Evolutionary conservation across 2,329 filamentous ascomycete species (phyloP).

Genomic region (Aspergillus ruber): DNA sequence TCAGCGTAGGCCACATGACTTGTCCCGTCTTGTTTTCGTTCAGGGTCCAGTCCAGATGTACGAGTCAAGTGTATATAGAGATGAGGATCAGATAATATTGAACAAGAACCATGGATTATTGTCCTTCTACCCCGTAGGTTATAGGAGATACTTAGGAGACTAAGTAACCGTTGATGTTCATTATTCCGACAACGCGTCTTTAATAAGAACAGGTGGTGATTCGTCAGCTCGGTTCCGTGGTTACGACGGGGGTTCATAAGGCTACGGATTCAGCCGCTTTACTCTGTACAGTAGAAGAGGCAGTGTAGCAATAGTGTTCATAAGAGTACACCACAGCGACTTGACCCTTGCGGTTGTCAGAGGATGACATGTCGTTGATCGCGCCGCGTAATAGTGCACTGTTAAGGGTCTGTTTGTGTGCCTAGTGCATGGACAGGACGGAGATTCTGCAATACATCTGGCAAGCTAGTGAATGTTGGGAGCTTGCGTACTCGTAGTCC

Average conservation of each 20-base stretch:
- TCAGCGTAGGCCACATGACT: not conserved
- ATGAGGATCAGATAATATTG: too few relatives aligned
- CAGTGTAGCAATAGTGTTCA: not conserved
- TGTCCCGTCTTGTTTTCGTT: not conserved
- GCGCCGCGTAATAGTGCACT: slow-evolving; percentile 5
- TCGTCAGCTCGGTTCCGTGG: not conserved
- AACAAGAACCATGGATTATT: too few relatives aligned
- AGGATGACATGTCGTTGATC: slow-evolving; percentile 1
- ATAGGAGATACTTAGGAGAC: too few relatives aligned
- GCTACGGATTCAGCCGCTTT: slow-evolving; percentile 8
- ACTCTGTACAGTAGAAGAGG: not conserved
- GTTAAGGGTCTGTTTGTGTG: slow-evolving; percentile 3
- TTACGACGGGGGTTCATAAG: slow-evolving; percentile 3
- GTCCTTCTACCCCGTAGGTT: too few relatives aligned
- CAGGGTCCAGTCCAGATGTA: not conserved
- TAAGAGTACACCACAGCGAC: too few relatives aligned
- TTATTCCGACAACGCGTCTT: too few relatives aligned
- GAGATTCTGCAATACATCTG: too few relatives aligned
- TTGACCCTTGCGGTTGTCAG: not conserved
- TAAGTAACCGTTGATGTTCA: too few relatives aligned
- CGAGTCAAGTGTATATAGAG: not conserved
- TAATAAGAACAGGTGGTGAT: too few relatives aligned
- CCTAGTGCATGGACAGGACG: too few relatives aligned
- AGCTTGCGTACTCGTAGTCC: too few relatives aligned
- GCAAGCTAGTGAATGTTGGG: too few relatives aligned